Evolutionary conservation across 495 filamentous ascomycete species (phyloP), one percentile per base, ranked within the genome.

Genomic region (Tuber umbilicatum): DNA sequence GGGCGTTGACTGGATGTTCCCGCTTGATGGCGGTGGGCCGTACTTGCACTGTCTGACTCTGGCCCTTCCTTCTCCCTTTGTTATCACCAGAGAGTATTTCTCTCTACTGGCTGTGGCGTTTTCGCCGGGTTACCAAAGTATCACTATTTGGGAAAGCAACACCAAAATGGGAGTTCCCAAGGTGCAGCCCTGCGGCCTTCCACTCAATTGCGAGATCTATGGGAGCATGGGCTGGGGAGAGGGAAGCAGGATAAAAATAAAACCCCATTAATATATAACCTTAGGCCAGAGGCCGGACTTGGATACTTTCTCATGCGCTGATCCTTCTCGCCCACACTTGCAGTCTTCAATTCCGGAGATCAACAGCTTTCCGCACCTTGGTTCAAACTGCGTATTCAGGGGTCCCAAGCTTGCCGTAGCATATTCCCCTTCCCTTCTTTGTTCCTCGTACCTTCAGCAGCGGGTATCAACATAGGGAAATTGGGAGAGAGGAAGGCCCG

Each of bases 361-460:
- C 55, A 31, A 64, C 27, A 9, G 27, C 27, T 17, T 64, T 35
- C 55, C 27, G 27, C 14, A 17, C 55, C 55, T 64, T 64, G 55
- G 12, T 64, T 64, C 55, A 31, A 64, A 64, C 55, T 35, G 55
- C 27, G 27, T 64, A 31, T 64, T 64, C 55, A 35, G 31, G 55
- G 55, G 14, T 14, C 55, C 31, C 14, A 64, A 64, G 27, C 55
- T 64, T 35, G 5, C 55, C 27, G 27, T 64, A 35, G 5, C 55
- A 64, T 64, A 64, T 64, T 64, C 27, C 55, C 55, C 27, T 64
- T 27, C 55, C 55, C 27, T 64, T 35, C 55, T 64, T 64, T 64
- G 55, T 35, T 64, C 55, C 55, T 64, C 14, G 35, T 64, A 35
- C 55, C 35, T 35, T 14, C 55, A 10, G 55, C 55, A 5, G 35